These are phyloP conservation scores for Lagenidium sp. DNA, from an alignment of 352 stramenopile species.

Conservation along the genomic window DNA sequence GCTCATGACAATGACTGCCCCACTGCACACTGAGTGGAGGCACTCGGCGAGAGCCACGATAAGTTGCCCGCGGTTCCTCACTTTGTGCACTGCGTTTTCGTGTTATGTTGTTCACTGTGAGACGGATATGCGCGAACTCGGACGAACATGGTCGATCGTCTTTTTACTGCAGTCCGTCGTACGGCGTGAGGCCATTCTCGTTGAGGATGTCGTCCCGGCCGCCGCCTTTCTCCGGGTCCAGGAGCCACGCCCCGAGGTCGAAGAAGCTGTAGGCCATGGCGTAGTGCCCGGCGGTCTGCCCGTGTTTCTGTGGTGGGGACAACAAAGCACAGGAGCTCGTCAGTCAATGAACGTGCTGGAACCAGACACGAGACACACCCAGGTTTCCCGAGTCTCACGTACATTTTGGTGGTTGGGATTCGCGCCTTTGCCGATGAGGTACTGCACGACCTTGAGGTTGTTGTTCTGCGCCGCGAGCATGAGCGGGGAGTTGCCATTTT, in stretches of 20 bases:
- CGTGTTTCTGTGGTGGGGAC: constrained; percentile 33
- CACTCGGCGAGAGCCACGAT: too few relatives aligned
- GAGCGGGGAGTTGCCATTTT: constrained; percentile 88
- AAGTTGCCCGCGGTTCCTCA: not conserved
- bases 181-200: constrained; percentile 85
- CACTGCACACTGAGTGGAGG: too few relatives aligned
- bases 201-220: constrained; percentile 84
- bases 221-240: constrained; percentile 81
- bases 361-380: too few relatives aligned
- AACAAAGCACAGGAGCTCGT: not conserved
- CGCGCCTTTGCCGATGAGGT: constrained; percentile 84
- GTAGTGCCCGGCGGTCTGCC: constrained; percentile 91
- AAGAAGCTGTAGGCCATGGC: constrained; percentile 90
- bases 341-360: too few relatives aligned
- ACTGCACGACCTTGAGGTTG: constrained; percentile 80
- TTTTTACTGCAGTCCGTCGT: constrained; percentile 83
- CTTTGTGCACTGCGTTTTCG: too few relatives aligned
- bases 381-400: constrained; percentile 6
- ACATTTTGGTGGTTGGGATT: constrained; percentile 91
- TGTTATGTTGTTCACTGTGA: too few relatives aligned
- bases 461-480: constrained; percentile 85
- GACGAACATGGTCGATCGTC: too few relatives aligned
- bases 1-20: too few relatives aligned
- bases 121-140: too few relatives aligned
- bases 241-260: constrained; percentile 87